phyloP scores from a whole-genome alignment of 805 yeast genomes.

The Barnettozyma sp. region DNA sequence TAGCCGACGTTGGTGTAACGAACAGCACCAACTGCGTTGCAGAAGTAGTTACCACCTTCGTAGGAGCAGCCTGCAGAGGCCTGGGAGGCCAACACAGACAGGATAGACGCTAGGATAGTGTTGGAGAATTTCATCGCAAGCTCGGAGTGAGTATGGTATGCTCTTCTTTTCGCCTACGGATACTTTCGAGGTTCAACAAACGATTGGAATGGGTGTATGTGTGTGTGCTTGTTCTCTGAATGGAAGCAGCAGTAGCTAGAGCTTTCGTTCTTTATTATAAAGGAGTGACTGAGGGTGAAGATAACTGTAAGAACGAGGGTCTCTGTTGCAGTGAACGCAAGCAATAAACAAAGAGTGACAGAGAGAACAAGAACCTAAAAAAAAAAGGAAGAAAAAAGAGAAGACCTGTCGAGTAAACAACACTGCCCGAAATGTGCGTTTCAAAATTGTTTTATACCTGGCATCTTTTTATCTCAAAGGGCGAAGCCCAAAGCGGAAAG shows the following conservation, averaged over 20 bases:
- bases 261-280: slow-evolving; percentile 5
- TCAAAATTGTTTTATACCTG: slow-evolving; percentile 9
- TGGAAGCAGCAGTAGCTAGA: too few relatives aligned
- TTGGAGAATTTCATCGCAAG: slow-evolving; percentile 20
- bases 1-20: slow-evolving; percentile 70
- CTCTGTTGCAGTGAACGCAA: neutral
- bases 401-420: neutral
- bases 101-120: slow-evolving; percentile 18
- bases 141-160: neutral
- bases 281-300: slow-evolving; percentile 12
- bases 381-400: neutral
- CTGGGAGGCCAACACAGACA: slow-evolving; percentile 16
- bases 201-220: slow-evolving; percentile 1
- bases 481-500: neutral
- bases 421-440: slow-evolving; percentile 6
- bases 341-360: too few relatives aligned
- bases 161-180: too few relatives aligned
- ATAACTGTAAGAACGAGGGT: slow-evolving; percentile 2
- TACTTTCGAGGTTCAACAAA: too few relatives aligned
- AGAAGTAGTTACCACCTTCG: slow-evolving; percentile 76
- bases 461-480: neutral
- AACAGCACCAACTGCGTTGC: slow-evolving; percentile 61
- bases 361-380: neutral
- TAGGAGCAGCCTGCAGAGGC: slow-evolving; percentile 34
- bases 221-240: too few relatives aligned